Evolutionary conservation across 2,329 filamentous ascomycete genomes (phyloP).

Genomic region (Corinectria fuckeliana): DNA sequence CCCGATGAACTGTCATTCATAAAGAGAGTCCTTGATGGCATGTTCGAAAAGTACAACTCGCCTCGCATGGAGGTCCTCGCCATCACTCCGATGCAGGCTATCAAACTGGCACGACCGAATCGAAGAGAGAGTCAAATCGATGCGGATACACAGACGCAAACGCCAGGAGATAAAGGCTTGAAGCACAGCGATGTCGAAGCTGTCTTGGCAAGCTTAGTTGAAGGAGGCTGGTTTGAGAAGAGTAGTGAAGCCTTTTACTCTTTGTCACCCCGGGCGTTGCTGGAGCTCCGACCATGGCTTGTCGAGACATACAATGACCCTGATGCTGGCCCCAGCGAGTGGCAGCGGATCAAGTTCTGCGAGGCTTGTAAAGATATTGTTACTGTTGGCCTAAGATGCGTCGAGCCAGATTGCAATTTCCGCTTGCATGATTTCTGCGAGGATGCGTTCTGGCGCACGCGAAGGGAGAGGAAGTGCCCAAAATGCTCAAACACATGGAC

Average conservation of each 20-base stretch:
- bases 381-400: slow-evolving; percentile 81
- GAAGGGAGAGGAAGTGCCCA: slow-evolving; percentile 69
- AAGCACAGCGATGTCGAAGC: slow-evolving; percentile 80
- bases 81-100: slow-evolving; percentile 78
- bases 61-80: slow-evolving; percentile 82
- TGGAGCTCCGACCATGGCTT: slow-evolving; percentile 87
- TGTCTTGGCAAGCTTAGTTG: slow-evolving; percentile 72
- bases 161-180: slow-evolving; percentile 61
- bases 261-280: slow-evolving; percentile 76
- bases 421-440: slow-evolving; percentile 81
- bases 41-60: slow-evolving; percentile 91
- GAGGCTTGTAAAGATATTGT: slow-evolving; percentile 89
- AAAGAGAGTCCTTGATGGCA: slow-evolving; percentile 84
- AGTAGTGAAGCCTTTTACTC: slow-evolving; percentile 76
- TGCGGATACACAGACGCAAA: slow-evolving; percentile 44
- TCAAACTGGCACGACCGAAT: slow-evolving; percentile 68
- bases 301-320: slow-evolving; percentile 88
- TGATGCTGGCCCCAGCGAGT: slow-evolving; percentile 63
- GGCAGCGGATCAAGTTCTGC: slow-evolving; percentile 84
- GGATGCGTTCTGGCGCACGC: slow-evolving; percentile 73
- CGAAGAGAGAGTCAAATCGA: slow-evolving; percentile 43
- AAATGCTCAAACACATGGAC: slow-evolving; percentile 61
- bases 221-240: slow-evolving; percentile 85
- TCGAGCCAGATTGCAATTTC: slow-evolving; percentile 68
- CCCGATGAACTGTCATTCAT: slow-evolving; percentile 90